These are phyloP conservation scores for Pseudogymnoascus verrucosus DNA, from an alignment of 2,329 filamentous ascomycete genomes.

Conservation along the genomic window DNA sequence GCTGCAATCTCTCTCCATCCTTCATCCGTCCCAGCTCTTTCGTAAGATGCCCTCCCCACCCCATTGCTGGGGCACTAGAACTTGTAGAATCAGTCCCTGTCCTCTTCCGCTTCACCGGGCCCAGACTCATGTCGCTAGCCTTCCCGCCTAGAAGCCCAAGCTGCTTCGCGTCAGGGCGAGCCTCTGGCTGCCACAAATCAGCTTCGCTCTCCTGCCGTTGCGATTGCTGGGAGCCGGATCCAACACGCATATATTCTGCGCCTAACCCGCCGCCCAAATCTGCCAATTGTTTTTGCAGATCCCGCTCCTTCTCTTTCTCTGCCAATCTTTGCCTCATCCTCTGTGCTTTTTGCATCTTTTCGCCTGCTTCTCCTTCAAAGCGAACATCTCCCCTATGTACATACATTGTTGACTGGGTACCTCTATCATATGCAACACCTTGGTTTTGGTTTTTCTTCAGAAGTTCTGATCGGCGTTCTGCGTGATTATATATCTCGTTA, in stretches of 20 bases:
- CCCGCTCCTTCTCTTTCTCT: conserved; percentile 62
- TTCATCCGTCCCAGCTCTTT: conserved; percentile 55
- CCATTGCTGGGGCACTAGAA: conserved; percentile 30
- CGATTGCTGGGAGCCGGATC: conserved; percentile 12
- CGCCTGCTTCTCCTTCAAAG: conserved; percentile 43
- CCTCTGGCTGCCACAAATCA: conserved; percentile 16
- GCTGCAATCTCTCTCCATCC: conserved; percentile 45
- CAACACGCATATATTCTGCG: conserved; percentile 56
- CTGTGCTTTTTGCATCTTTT: conserved; percentile 53
- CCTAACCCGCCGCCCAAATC: conserved; percentile 58
- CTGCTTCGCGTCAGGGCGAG: conserved; percentile 36
- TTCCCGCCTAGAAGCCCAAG: conserved; percentile 37
- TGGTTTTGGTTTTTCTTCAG: conserved; percentile 29
- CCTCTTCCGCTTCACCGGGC: conserved; percentile 55
- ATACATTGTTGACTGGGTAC: conserved; percentile 50
- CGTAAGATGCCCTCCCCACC: conserved; percentile 49
- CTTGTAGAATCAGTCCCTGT: conserved; percentile 32
- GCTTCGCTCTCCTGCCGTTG: conserved; percentile 10
- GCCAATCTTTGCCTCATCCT: conserved; percentile 56
- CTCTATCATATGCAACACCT: conserved; percentile 45
- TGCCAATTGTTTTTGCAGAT: conserved; percentile 61
- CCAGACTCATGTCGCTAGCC: conserved; percentile 42
- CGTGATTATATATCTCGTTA: conserved; percentile 19
- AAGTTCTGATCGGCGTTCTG: conserved; percentile 18
- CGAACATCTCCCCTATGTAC: conserved; percentile 28